A percentile compares a stretch with the other conserved stretches of the same genome.
These are phyloP conservation scores for Eruca vesicaria DNA, from an alignment of 441 rosid species.

Conservation along the genomic window DNA sequence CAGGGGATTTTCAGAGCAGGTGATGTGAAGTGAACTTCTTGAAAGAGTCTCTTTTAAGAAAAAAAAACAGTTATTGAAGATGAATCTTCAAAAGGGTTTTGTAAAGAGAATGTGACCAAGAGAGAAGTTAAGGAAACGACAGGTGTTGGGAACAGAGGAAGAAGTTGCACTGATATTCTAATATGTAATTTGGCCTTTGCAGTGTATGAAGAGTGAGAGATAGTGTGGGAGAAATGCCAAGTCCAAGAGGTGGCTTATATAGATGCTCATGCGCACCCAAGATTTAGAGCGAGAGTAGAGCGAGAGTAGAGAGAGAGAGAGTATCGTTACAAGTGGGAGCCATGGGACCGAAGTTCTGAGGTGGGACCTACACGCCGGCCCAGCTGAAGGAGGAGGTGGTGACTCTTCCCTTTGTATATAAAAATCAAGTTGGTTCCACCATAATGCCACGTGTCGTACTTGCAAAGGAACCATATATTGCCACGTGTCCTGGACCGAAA, in stretches of 20 bases:
- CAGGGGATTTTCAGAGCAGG: background rate
- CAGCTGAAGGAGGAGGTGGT: constrained; percentile 1
- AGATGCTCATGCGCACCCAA: constrained; percentile 32
- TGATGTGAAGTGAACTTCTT: background rate
- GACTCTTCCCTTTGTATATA: constrained; percentile 15
- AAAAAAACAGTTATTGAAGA: background rate
- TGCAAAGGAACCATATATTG: constrained; percentile 1
- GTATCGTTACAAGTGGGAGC: constrained; percentile 14
- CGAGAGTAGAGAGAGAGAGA: constrained; percentile 36
- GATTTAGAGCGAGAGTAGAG: constrained; percentile 21
- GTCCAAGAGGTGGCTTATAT: constrained; percentile 46
- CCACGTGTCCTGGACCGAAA: background rate
- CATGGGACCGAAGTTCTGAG: constrained; percentile 24
- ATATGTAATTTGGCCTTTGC: background rate
- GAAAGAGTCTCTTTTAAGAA: background rate
- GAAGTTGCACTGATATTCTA: constrained; percentile 19
- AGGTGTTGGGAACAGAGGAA: constrained; percentile 1
- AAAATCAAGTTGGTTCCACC: background rate
- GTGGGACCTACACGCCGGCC: constrained; percentile 28
- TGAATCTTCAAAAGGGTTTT: background rate
- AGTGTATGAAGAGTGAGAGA: constrained; percentile 24
- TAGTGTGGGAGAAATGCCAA: constrained; percentile 38
- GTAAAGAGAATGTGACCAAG: background rate
- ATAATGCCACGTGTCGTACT: constrained; percentile 17
- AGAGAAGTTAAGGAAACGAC: background rate